Conservation (phyloP, 2,329 filamentous ascomycete genomes). For the Allantophomopsis lycopodina region DNA sequence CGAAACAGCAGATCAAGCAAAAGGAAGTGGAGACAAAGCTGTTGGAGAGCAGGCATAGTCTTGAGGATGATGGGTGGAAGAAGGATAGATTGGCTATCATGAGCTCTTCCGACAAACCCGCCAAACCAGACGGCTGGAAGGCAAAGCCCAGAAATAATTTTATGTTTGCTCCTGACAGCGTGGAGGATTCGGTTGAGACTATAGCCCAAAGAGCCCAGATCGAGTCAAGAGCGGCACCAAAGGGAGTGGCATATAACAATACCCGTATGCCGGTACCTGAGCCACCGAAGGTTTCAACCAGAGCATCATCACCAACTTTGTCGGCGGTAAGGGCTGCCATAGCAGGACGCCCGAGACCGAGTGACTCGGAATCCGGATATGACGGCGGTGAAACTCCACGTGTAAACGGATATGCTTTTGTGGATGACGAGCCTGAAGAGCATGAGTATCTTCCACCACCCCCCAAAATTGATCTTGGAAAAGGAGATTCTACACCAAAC, state of each 20-base stretch:
- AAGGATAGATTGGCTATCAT: constrained; percentile 48
- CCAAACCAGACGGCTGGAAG: constrained; percentile 66
- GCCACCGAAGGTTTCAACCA: constrained; percentile 21
- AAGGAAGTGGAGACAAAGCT: constrained; percentile 45
- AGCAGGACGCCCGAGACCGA: constrained; percentile 50
- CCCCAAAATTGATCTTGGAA: constrained; percentile 40
- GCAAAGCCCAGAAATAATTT: constrained; percentile 63
- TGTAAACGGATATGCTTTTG: constrained; percentile 88
- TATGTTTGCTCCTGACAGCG: constrained; percentile 68
- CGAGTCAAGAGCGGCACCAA: constrained; percentile 61
- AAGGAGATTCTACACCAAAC: constrained; percentile 50
- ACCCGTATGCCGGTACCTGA: constrained; percentile 54
- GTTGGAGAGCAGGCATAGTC: constrained; percentile 25
- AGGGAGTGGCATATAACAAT: constrained; percentile 67
- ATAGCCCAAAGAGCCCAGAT: constrained; percentile 54
- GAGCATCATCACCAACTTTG: constrained; percentile 68
- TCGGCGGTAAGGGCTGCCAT: constrained; percentile 79
- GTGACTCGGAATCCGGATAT: constrained; percentile 44
- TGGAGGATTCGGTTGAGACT: constrained; percentile 46
- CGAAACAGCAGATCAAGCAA: constrained; percentile 63
- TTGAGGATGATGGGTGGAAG: constrained; percentile 40
- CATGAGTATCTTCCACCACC: constrained; percentile 23
- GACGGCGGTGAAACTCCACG: constrained; percentile 65
- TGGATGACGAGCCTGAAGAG: constrained; percentile 61
- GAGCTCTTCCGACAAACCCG: constrained; percentile 57